Evolutionary conservation across 345 rosid genomes (phyloP), one percentile per base, ranked within the genome.

Genomic region (Laguncularia racemosa): DNA sequence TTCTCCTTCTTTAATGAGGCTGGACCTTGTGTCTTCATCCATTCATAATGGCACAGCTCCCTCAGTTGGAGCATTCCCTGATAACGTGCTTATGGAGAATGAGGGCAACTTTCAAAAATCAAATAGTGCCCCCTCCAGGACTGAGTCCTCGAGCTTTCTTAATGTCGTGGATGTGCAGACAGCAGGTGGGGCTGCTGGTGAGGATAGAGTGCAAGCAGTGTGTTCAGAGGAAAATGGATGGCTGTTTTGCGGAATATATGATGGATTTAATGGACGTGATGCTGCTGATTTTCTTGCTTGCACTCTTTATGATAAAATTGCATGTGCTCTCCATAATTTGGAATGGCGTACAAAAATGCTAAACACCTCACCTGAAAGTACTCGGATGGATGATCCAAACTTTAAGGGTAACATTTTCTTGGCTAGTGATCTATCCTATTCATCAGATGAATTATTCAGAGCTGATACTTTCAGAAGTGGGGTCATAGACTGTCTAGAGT

Each of bases 181-280:
- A 28, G 71, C 71, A 0, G 71, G 71, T 20, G 71, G 71, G 17
- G 71, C 71, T 40, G 71, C 71, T 7, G 71, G 71, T 1, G 65
- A 67, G 65, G 71, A 67, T 26, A 55, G 71, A 55, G 71, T 67
- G 43, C 71, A 67, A 50, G 71, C 71, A 15, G 71, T 67, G 43
- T 67, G 65, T 26, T 50, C 71, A 6, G 65, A 67, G 44, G 65
- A 67, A 44, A 67, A 67, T 14, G 65, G 64, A 18, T 67, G 71
- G 71, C 60, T 67, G 0, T 67, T 67, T 52, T 67, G 71, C 20
- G 71, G 71, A 23, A 59, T 67, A 52, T 67, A 67, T 14, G 71
- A 67, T 23, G 71, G 71, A 13, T 67, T 67, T 43, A 67, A 67
- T n/a, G 71, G 71, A 2, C 60, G 71, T 19, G 71, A 67, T 14